A percentile compares a stretch with the other conserved stretches of the same genome.
These are phyloP conservation scores for Umbelopsis sp. DNA, from an alignment of 192 early-diverging fungal genomes.

Conservation along the genomic window DNA sequence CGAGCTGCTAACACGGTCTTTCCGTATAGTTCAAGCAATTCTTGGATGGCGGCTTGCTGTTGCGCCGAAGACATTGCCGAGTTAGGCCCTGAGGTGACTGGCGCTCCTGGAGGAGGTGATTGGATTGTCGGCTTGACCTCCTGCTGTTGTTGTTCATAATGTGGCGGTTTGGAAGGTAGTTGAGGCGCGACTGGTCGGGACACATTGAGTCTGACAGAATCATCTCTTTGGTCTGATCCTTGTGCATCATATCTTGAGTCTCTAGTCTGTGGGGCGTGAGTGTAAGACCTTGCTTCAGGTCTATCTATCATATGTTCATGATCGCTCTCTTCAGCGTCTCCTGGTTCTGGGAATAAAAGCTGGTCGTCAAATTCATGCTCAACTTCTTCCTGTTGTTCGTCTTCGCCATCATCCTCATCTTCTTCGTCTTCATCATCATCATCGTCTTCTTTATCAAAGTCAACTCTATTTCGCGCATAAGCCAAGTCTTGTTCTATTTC, in stretches of 20 bases:
- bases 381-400: background rate
- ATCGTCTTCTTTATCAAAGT: constrained; percentile 16
- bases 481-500: constrained; percentile 30
- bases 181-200: constrained; percentile 11
- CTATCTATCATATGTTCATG: constrained; percentile 9
- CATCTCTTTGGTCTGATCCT: background rate
- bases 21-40: too few relatives aligned
- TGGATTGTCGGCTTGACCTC: too few relatives aligned
- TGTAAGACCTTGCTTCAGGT: background rate
- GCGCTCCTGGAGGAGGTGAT: too few relatives aligned
- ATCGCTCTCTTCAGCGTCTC: background rate
- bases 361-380: constrained; percentile 12
- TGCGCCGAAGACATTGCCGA: too few relatives aligned
- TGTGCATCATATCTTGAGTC: constrained; percentile 1
- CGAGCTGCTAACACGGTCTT: background rate
- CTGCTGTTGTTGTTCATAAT: background rate
- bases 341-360: constrained; percentile 11
- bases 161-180: background rate
- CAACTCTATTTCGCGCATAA: constrained; percentile 1
- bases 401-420: too few relatives aligned
- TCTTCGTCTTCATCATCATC: constrained; percentile 20
- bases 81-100: too few relatives aligned
- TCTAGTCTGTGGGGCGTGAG: background rate
- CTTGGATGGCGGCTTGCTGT: too few relatives aligned
- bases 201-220: background rate